A percentile compares a stretch with the other conserved stretches of the same genome.
phyloP scores from a whole-genome alignment of 441 rosid species.

The Mallotus repandus region DNA sequence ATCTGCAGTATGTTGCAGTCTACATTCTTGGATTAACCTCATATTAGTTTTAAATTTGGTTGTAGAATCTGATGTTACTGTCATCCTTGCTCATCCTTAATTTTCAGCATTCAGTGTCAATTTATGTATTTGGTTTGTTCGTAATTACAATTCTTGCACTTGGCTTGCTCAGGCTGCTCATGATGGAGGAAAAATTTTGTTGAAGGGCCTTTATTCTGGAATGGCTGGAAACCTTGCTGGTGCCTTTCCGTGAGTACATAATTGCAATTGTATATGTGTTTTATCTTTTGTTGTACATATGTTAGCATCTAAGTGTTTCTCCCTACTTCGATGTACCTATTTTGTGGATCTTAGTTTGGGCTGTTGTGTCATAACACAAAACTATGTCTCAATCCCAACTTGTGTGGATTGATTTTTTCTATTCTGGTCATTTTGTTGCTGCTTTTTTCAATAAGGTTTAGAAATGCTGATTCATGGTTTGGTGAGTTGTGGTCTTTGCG shows the following conservation, averaged over 20 bases:
- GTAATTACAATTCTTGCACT: background rate
- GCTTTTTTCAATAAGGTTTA: background rate
- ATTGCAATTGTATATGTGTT: background rate
- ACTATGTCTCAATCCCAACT: background rate
- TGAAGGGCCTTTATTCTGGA: conserved; percentile 47
- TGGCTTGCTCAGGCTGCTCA: conserved; percentile 13
- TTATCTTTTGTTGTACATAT: background rate
- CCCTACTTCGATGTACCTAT: background rate
- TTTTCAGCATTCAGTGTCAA: background rate
- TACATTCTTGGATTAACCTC: background rate
- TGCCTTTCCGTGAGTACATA: conserved; percentile 38
- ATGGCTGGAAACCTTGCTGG: conserved; percentile 49
- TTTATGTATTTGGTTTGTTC: background rate
- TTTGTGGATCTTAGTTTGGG: background rate
- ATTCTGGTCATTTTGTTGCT: background rate
- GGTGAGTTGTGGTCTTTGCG: background rate
- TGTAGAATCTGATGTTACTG: background rate
- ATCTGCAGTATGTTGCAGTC: background rate
- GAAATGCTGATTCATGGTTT: background rate
- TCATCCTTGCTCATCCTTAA: background rate
- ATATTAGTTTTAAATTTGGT: background rate
- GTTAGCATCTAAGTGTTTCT: background rate
- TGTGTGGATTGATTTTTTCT: background rate
- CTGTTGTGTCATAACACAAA: background rate
- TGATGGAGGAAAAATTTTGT: conserved; percentile 35